phyloP scores from a whole-genome alignment of 1,284 basidiomycete species.

The Boletus sp. region DNA sequence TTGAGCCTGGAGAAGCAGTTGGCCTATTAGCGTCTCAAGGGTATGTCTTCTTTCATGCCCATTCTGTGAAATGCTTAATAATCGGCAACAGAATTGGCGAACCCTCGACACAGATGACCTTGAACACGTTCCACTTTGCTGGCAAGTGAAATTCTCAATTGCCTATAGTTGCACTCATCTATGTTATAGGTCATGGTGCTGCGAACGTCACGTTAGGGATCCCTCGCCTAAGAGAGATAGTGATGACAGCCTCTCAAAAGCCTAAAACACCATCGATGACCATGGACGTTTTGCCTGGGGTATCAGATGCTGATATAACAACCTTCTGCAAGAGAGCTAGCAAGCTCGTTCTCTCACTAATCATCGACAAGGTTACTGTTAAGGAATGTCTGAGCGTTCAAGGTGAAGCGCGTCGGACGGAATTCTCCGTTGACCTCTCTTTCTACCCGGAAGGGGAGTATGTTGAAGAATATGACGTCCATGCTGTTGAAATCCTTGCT shows the following conservation, averaged over 20 bases:
- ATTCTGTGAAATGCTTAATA: not conserved
- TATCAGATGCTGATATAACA: conserved; percentile 58
- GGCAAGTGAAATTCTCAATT: conserved; percentile 44
- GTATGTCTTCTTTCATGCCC: conserved; percentile 42
- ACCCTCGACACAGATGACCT: conserved; percentile 99
- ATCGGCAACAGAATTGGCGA: conserved; percentile 77
- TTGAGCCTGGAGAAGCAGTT: conserved; percentile 97
- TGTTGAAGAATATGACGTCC: conserved; percentile 79
- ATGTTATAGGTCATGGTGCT: conserved; percentile 84
- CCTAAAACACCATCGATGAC: conserved; percentile 99
- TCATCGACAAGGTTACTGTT: conserved; percentile 84
- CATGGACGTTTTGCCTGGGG: conserved; percentile 64
- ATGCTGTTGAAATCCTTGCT: conserved; percentile 69
- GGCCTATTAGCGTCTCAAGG: conserved; percentile 97
- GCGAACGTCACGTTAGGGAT: conserved; percentile 99
- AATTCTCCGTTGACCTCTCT: conserved; percentile 78
- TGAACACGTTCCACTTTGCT: conserved; percentile 99
- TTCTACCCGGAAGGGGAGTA: conserved; percentile 92
- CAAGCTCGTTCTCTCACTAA: conserved; percentile 83
- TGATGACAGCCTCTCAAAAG: conserved; percentile 97
- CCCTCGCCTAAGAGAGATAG: conserved; percentile 96
- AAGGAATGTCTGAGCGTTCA: conserved; percentile 75
- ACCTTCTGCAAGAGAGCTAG: conserved; percentile 90
- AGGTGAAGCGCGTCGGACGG: conserved; percentile 68
- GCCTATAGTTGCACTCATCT: conserved; percentile 1